Percentiles rank a stretch among this genome's conserved stretches.
Conservation (phyloP, 768 basidiomycete species). For the Serendipita vermifera region DNA sequence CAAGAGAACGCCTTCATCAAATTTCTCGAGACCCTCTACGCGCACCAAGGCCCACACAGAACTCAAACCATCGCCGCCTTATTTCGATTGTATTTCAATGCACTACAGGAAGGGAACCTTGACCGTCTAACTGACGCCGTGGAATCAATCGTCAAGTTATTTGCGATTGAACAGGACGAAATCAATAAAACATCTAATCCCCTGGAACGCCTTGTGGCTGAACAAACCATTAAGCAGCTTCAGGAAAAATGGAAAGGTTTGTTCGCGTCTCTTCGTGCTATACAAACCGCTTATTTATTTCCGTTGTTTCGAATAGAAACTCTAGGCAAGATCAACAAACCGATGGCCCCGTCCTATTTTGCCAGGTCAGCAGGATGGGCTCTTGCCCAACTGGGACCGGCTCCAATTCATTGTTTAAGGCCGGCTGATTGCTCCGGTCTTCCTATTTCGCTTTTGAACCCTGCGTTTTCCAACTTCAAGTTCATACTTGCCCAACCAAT, state of each 20-base stretch:
- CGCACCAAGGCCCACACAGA: not conserved
- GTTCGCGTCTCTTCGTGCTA: not conserved
- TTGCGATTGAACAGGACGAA: not conserved
- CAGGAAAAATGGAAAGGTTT: not conserved
- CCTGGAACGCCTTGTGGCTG: not conserved
- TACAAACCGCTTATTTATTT: not conserved
- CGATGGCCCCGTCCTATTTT: too few relatives aligned
- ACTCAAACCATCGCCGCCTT: not conserved
- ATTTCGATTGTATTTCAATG: not conserved
- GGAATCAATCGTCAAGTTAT: not conserved
- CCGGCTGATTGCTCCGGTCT: too few relatives aligned
- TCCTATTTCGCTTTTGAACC: too few relatives aligned
- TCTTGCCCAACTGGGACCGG: too few relatives aligned
- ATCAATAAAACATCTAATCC: not conserved
- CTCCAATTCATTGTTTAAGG: too few relatives aligned
- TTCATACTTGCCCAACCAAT: too few relatives aligned
- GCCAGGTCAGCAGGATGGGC: too few relatives aligned
- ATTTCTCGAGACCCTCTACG: not conserved
- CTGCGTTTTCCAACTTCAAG: too few relatives aligned
- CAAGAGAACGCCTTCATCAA: not conserved
- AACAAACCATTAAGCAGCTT: not conserved
- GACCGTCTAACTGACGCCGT: not conserved
- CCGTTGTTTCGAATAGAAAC: too few relatives aligned
- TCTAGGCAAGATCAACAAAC: too few relatives aligned
- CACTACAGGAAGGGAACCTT: not conserved